Conservation (phyloP, 2,329 filamentous ascomycete species). For the Aspergillus udagawae region DNA sequence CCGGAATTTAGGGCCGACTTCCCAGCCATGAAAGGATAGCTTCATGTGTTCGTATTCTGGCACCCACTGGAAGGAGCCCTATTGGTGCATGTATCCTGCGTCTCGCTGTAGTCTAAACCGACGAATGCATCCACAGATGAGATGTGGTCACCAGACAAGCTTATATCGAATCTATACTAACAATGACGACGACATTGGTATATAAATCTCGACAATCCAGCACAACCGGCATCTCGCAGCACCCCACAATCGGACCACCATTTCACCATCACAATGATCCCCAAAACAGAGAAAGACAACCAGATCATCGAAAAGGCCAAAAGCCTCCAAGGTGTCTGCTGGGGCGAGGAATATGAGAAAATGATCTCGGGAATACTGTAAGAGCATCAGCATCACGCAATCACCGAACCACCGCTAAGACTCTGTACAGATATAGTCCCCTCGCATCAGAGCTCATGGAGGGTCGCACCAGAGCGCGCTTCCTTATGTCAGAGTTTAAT, state of each 20-base stretch:
- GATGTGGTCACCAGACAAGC: background rate
- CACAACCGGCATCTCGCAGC: background rate
- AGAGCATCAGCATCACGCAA: background rate
- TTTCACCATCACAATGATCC: background rate
- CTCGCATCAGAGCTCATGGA: background rate
- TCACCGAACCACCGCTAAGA: background rate
- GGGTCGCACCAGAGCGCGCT: background rate
- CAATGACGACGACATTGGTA: background rate
- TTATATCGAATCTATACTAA: background rate
- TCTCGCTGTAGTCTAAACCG: background rate
- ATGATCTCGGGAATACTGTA: slow-evolving; percentile 10
- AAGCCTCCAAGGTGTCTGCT: background rate
- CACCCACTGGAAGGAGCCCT: background rate
- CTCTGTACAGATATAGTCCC: background rate
- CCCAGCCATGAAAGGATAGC: background rate
- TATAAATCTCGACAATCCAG: background rate
- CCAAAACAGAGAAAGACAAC: background rate
- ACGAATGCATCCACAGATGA: background rate
- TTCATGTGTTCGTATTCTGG: background rate
- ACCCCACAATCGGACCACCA: background rate
- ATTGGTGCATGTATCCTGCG: background rate
- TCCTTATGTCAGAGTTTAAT: background rate
- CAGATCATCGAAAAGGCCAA: background rate
- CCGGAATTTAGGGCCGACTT: background rate
- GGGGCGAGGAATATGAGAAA: background rate